Evolutionary conservation across 768 basidiomycete species (phyloP).

Genomic region (Phlebiopsis flavidoalba): DNA sequence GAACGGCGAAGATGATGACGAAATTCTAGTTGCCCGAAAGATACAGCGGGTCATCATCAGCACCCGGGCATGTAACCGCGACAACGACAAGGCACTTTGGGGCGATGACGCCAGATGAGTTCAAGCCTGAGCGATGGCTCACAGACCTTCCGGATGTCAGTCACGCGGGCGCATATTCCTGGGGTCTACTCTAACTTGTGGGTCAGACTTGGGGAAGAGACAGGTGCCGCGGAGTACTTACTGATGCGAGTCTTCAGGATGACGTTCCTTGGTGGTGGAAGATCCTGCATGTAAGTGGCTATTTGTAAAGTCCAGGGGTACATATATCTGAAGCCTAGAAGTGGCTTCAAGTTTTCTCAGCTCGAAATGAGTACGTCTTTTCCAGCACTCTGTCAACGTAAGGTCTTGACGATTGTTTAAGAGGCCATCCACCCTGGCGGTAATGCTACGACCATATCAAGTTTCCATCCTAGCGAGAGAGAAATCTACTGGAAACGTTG

Average conservation of each 20-base stretch:
- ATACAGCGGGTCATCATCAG: slow-evolving; percentile 39
- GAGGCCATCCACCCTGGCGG: slow-evolving; percentile 12
- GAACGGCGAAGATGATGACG: slow-evolving; percentile 33
- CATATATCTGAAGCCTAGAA: background rate
- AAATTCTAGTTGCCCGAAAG: slow-evolving; percentile 43
- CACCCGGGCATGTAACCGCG: slow-evolving; percentile 43
- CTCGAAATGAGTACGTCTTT: slow-evolving; percentile 20
- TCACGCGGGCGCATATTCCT: slow-evolving; percentile 14
- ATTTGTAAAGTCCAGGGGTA: background rate
- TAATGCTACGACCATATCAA: slow-evolving; percentile 10
- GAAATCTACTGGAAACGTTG: slow-evolving; percentile 13
- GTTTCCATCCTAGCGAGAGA: slow-evolving; percentile 6
- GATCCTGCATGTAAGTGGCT: slow-evolving; percentile 1
- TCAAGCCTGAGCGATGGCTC: slow-evolving; percentile 64
- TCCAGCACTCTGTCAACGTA: background rate
- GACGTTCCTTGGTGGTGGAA: slow-evolving; percentile 6
- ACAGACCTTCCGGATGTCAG: slow-evolving; percentile 11
- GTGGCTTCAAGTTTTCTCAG: slow-evolving; percentile 21
- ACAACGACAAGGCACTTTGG: slow-evolving; percentile 53
- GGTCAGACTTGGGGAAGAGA: background rate
- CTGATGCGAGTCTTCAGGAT: background rate
- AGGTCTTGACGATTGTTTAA: background rate
- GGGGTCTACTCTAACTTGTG: slow-evolving; percentile 20
- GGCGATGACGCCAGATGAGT: slow-evolving; percentile 53
- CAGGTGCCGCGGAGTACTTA: background rate